Evolutionary conservation across 1,139 yeast species (phyloP).

Genomic region (Hyphopichia fennica): DNA sequence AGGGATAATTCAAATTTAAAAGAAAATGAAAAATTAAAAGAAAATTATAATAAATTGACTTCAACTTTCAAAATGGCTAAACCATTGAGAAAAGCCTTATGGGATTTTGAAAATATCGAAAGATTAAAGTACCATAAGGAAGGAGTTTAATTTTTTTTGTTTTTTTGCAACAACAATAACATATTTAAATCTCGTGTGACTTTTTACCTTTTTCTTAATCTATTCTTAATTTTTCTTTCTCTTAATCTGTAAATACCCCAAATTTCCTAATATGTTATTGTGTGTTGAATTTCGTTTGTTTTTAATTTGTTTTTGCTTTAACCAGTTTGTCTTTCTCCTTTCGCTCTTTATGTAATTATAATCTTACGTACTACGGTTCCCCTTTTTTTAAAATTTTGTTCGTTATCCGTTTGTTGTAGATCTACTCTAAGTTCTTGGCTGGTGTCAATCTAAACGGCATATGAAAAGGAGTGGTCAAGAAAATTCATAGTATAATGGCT

Average conservation of each 20-base stretch:
- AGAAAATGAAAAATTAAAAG: constrained; percentile 8
- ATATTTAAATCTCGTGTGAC: background rate
- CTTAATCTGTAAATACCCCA: background rate
- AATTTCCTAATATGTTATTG: too few species aligned
- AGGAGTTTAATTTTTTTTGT: background rate
- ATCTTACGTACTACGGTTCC: too few species aligned
- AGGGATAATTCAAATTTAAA: constrained; percentile 16
- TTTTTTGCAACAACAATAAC: background rate
- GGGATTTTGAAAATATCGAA: constrained; percentile 25
- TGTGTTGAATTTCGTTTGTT: background rate
- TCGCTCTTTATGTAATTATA: too few species aligned
- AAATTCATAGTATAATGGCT: too few species aligned
- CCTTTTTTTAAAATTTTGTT: too few species aligned
- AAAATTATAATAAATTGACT: constrained; percentile 19
- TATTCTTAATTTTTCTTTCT: background rate
- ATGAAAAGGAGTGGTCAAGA: too few species aligned
- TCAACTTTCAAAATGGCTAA: constrained; percentile 20
- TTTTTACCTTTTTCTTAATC: background rate
- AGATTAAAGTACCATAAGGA: constrained; percentile 15
- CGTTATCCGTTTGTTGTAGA: too few species aligned
- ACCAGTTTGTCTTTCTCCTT: too few species aligned
- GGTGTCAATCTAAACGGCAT: too few species aligned
- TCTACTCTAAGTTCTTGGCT: too few species aligned
- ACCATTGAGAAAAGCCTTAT: constrained; percentile 24
- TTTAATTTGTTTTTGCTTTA: background rate